Evolutionary conservation across 495 filamentous ascomycete species (phyloP), one percentile per base, ranked within the genome.

Genomic region (Talaromyces ruber): DNA sequence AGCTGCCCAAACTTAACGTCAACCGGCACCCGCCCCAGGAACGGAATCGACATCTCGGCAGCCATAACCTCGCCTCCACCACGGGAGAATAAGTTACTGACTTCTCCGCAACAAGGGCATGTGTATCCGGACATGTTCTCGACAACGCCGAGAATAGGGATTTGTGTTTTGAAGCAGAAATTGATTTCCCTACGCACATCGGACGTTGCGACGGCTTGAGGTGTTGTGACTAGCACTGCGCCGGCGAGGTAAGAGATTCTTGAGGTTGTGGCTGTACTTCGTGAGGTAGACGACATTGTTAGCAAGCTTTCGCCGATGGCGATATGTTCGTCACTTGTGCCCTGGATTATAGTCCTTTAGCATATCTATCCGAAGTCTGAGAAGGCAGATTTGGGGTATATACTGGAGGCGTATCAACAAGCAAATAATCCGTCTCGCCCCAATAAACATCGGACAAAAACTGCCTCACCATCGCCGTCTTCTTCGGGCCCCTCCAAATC

Each of bases 91-190:
- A 98, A 76, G 76, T 98, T 90, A 50, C 90, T 96, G 72, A 92
- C 91, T 73, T 95, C 91, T 65, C 88, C 89, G 75, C 94, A 98
- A 69, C 92, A 91, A 34, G 93, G 93, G 74, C 94, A 98, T 60
- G 96, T 88, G 74, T 93, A 98, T 2, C 94, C 94, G 26, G 88
- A 88, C 95, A 98, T 98, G 73, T 98, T 98, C 78, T 98, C 94
- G 39, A 98, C 81, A 2, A 98, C 92, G 0, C 94, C 94, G 32
- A 97, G 78, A 21, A 96, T 84, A 12, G 83, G 76, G 45, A 98
- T 85, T 21, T 85, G 84, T 6, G 89, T 92, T 78, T 97, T 97
- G 25, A 76, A 78, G 72, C 94, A 98, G 68, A 98, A 98, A 69
- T 97, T 97, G 51, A 98, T 82, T 70, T 98, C 95, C 73, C 98